Evolutionary conservation across 2,329 filamentous ascomycete species (phyloP).

Genomic region (Talaromyces sp.): DNA sequence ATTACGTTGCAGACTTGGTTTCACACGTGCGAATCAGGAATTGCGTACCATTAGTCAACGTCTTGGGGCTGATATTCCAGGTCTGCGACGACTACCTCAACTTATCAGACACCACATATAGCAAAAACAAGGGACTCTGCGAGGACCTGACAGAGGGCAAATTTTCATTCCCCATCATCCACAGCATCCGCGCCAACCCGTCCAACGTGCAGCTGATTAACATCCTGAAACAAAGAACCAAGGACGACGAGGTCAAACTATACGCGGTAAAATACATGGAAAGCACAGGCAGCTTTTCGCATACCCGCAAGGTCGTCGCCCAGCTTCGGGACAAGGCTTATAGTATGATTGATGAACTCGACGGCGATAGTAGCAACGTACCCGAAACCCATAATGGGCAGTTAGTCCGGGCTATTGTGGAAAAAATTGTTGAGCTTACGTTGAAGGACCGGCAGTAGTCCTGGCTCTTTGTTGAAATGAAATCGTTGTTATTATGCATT

Average conservation of each 20-base stretch:
- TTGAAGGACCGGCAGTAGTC: slow-evolving; percentile 20
- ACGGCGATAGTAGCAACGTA: slow-evolving; percentile 36
- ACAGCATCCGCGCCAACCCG: slow-evolving; percentile 69
- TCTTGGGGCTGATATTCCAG: slow-evolving; percentile 43
- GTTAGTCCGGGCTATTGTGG: slow-evolving; percentile 63
- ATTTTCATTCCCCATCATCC: slow-evolving; percentile 93
- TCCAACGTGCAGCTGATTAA: slow-evolving; percentile 69
- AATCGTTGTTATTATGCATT: neutral
- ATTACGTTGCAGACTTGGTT: neutral
- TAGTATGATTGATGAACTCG: slow-evolving; percentile 59
- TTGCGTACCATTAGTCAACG: slow-evolving; percentile 62
- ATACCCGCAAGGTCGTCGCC: slow-evolving; percentile 64
- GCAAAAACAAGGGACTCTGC: slow-evolving; percentile 84
- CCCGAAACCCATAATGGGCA: slow-evolving; percentile 34
- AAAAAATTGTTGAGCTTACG: slow-evolving; percentile 54
- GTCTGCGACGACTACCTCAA: slow-evolving; percentile 78
- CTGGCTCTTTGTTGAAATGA: neutral
- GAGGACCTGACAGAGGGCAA: slow-evolving; percentile 97
- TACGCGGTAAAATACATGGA: slow-evolving; percentile 94
- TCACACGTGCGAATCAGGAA: slow-evolving; percentile 22
- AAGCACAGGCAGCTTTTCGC: slow-evolving; percentile 80
- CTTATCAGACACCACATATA: slow-evolving; percentile 66
- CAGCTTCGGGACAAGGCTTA: slow-evolving; percentile 62
- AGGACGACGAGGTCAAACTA: slow-evolving; percentile 78
- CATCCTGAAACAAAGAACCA: slow-evolving; percentile 85